These are phyloP conservation scores for Trichophyton simii DNA, from an alignment of 2,329 filamentous ascomycete genomes.

Conservation along the genomic window DNA sequence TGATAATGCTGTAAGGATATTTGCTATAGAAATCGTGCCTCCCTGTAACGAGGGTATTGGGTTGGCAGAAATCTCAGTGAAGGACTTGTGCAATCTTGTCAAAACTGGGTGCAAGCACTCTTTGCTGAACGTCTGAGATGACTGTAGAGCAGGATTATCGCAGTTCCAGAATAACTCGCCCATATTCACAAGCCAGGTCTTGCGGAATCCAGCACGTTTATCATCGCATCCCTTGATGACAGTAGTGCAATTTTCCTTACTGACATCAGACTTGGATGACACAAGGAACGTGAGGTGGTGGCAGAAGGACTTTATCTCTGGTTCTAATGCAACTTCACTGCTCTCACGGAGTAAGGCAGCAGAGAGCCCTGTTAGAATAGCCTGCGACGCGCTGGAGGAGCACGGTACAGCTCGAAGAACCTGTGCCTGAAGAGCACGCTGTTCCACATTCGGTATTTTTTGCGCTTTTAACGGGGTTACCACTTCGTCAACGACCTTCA, in stretches of 20 bases:
- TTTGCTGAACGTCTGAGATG: conserved; percentile 30
- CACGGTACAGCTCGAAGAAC: conserved; percentile 57
- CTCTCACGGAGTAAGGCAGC: conserved; percentile 67
- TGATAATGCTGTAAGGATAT: conserved; percentile 56
- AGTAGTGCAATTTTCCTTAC: conserved; percentile 55
- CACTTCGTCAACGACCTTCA: conserved; percentile 64
- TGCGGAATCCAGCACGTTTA: conserved; percentile 66
- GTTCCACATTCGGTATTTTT: conserved; percentile 74
- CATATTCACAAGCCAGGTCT: conserved; percentile 64
- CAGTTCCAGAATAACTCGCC: conserved; percentile 57
- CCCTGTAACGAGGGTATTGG: conserved; percentile 66
- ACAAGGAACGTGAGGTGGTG: conserved; percentile 53
- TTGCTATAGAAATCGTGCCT: conserved; percentile 67
- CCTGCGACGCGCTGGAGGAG: conserved; percentile 50
- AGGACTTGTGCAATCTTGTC: conserved; percentile 48
- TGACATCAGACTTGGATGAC: conserved; percentile 46
- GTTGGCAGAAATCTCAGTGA: conserved; percentile 67
- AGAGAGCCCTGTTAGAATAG: conserved; percentile 54
- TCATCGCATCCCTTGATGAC: conserved; percentile 73
- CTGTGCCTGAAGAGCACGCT: conserved; percentile 69
- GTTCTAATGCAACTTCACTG: conserved; percentile 67
- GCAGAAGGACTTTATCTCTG: conserved; percentile 60
- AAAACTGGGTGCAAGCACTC: conserved; percentile 40
- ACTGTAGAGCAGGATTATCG: conserved; percentile 35
- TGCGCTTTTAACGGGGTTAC: conserved; percentile 65